These are phyloP conservation scores for Paramecium sexaurelia DNA, from an alignment of 73 alveolate genomes.

Conservation along the genomic window DNA sequence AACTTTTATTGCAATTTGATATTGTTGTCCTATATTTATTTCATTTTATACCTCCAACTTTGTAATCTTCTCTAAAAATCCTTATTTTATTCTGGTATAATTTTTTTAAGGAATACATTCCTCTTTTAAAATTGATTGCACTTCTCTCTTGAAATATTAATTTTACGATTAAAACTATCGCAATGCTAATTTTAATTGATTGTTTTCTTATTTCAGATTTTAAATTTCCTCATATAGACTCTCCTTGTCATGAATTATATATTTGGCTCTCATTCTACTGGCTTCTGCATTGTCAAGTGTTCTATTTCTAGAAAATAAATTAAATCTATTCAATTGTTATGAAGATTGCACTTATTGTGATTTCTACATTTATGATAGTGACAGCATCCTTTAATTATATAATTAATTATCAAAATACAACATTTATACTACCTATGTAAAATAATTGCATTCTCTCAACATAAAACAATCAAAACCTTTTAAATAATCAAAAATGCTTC, in stretches of 20 bases:
- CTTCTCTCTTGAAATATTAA: constrained; percentile 38
- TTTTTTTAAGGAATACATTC: background rate
- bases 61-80: background rate
- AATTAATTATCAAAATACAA: constrained; percentile 5
- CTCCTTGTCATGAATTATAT: constrained; percentile 32
- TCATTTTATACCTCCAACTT: background rate
- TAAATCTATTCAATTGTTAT: background rate
- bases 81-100: background rate
- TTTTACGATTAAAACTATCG: constrained; percentile 1
- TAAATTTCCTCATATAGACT: constrained; percentile 18
- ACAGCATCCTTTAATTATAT: background rate
- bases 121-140: background rate
- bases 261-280: background rate
- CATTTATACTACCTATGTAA: background rate
- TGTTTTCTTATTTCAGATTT: constrained; percentile 30
- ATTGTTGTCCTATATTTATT: background rate
- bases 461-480: background rate
- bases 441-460: background rate
- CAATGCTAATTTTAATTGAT: background rate
- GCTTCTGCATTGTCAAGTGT: background rate
- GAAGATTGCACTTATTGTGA: background rate
- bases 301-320: background rate
- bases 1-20: background rate
- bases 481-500: background rate
- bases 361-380: background rate